Percentiles rank a stretch among this genome's conserved stretches.
Evolutionary conservation across 1,139 yeast species (phyloP).

Genomic region (Insectozyma bohioensis): DNA sequence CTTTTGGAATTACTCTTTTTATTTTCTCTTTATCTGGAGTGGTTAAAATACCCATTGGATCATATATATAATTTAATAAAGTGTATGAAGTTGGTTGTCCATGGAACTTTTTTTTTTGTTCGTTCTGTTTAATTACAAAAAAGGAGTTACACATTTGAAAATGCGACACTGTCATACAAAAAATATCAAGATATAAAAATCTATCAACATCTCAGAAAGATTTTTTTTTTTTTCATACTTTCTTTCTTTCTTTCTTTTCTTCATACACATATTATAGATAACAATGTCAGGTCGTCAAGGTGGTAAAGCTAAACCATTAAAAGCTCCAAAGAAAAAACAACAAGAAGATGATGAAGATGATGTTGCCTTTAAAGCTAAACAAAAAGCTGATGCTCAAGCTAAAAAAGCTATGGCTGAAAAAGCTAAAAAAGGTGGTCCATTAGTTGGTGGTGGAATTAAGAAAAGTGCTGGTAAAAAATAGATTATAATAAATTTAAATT

Average conservation of each 20-base stretch:
- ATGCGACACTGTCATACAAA: too few relatives aligned
- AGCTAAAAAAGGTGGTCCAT: slow-evolving; percentile 87
- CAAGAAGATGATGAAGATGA: slow-evolving; percentile 85
- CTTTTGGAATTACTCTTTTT: slow-evolving; percentile 85
- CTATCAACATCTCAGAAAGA: too few relatives aligned
- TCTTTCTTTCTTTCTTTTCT: too few relatives aligned
- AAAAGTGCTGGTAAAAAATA: slow-evolving; percentile 57
- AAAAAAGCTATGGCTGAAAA: slow-evolving; percentile 86
- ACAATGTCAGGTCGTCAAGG: slow-evolving; percentile 74
- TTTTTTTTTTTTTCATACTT: too few relatives aligned
- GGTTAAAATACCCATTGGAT: slow-evolving; percentile 64
- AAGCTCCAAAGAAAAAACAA: slow-evolving; percentile 70
- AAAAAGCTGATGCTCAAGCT: slow-evolving; percentile 92
- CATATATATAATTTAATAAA: too few relatives aligned
- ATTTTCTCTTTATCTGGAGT: slow-evolving; percentile 81
- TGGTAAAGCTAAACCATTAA: slow-evolving; percentile 68
- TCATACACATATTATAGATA: not conserved
- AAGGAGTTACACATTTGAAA: too few relatives aligned
- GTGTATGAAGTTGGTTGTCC: slow-evolving; percentile 2
- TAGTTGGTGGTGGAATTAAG: slow-evolving; percentile 93
- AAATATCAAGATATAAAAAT: too few relatives aligned
- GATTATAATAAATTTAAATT: not conserved
- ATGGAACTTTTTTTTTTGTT: too few relatives aligned
- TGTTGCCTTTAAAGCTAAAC: slow-evolving; percentile 86
- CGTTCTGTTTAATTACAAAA: too few relatives aligned